Conservation (phyloP, 768 basidiomycete species). For the Hypholoma sublateritium region DNA sequence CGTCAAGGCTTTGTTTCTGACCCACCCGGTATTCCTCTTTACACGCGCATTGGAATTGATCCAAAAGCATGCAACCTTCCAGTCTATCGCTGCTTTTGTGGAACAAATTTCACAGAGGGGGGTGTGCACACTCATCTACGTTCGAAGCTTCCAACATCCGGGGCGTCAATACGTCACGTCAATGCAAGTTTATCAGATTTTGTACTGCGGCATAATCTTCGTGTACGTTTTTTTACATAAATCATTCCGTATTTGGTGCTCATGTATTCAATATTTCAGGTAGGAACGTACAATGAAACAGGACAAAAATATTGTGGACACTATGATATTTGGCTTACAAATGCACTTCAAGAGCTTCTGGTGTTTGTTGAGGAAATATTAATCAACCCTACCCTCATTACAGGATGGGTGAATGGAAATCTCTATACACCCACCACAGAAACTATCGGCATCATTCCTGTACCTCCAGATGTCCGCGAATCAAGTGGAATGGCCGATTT, state of each 20-base stretch:
- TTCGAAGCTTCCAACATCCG: slow-evolving; percentile 21
- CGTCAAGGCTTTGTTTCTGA: no score
- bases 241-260: no score
- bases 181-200: slow-evolving; percentile 23
- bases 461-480: slow-evolving; percentile 1
- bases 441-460: slow-evolving; percentile 10
- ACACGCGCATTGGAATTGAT: no score
- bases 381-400: not conserved
- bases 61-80: slow-evolving; percentile 17
- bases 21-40: no score
- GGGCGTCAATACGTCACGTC: slow-evolving; percentile 22
- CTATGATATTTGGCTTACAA: slow-evolving; percentile 22
- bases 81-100: slow-evolving; percentile 25
- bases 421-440: slow-evolving; percentile 18
- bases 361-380: slow-evolving; percentile 8
- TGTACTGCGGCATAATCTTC: slow-evolving; percentile 24
- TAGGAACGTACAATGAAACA: slow-evolving; percentile 24
- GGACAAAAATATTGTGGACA: slow-evolving; percentile 22
- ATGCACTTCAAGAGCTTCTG: slow-evolving; percentile 17
- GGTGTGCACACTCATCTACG: slow-evolving; percentile 32
- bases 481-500: slow-evolving; percentile 11
- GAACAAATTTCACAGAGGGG: slow-evolving; percentile 34
- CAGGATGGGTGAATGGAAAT: slow-evolving; percentile 20
- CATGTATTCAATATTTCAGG: slow-evolving; percentile 11
- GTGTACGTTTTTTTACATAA: slow-evolving; percentile 12